phyloP scores from a whole-genome alignment of 169 alveolate genomes.

The Plasmodium coatneyi region DNA sequence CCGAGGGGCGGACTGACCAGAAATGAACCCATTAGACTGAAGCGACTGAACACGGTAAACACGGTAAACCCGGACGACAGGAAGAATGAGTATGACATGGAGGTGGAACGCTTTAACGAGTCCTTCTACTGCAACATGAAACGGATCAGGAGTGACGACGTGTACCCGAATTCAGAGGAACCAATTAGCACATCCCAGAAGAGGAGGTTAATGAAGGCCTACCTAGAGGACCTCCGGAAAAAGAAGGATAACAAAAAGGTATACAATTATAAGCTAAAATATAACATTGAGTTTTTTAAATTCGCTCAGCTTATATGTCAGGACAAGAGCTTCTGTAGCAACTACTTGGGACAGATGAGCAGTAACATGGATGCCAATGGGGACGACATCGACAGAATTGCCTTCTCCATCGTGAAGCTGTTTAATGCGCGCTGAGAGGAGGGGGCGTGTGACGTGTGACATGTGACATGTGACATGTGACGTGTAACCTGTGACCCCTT shows the following conservation, averaged over 20 bases:
- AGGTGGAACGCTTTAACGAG: slow-evolving; percentile 7
- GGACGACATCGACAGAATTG: slow-evolving; percentile 11
- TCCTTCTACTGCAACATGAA: slow-evolving; percentile 41
- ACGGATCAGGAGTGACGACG: slow-evolving; percentile 5
- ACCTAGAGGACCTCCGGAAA: slow-evolving; percentile 11
- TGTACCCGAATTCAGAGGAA: slow-evolving; percentile 59
- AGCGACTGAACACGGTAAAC: neutral
- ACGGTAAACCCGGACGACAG: neutral
- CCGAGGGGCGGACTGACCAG: neutral
- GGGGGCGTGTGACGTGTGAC: neutral
- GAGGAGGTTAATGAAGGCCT: slow-evolving; percentile 20
- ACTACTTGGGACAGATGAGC: slow-evolving; percentile 8
- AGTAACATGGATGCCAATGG: neutral
- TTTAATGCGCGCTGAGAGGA: neutral
- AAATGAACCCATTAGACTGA: neutral
- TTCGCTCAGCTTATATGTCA: slow-evolving; percentile 38
- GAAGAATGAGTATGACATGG: neutral
- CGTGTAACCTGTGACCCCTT: neutral
- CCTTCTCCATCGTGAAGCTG: slow-evolving; percentile 45
- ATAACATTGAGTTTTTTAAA: slow-evolving; percentile 55
- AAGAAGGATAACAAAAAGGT: neutral
- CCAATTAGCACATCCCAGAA: slow-evolving; percentile 36
- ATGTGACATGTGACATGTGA: too few relatives aligned
- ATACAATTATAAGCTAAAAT: neutral
- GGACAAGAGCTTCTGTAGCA: slow-evolving; percentile 30